Percentiles rank a stretch among this genome's conserved stretches.
These are phyloP conservation scores for Ceratocystis harringtonii DNA, from an alignment of 2,329 filamentous ascomycete species.

Conservation along the genomic window DNA sequence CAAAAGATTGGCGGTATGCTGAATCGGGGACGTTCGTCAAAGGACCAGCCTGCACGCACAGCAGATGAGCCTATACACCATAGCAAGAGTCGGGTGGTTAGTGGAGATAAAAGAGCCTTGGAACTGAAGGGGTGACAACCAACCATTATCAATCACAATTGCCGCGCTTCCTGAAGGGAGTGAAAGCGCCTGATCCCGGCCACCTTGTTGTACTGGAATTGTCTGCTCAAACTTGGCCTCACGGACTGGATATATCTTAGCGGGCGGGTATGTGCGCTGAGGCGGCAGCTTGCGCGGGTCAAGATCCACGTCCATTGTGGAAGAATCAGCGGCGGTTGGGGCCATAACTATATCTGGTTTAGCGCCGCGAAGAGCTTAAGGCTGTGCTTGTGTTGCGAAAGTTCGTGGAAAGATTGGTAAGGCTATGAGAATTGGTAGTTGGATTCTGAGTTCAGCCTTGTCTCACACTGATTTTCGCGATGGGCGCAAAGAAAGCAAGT, in stretches of 20 bases:
- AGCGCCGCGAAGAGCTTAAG: constrained; percentile 15
- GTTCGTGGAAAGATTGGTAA: not conserved
- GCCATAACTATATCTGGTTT: constrained; percentile 29
- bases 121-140: constrained; percentile 17
- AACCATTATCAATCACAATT: constrained; percentile 98
- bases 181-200: constrained; percentile 52
- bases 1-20: constrained; percentile 80
- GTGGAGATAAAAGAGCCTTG: not conserved
- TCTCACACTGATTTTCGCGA: constrained; percentile 12
- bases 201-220: constrained; percentile 43
- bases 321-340: constrained; percentile 35
- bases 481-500: constrained; percentile 11
- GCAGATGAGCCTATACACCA: constrained; percentile 56
- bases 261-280: constrained; percentile 35
- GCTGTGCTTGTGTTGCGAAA: not conserved
- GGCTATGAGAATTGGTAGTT: constrained; percentile 2
- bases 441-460: constrained; percentile 13
- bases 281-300: constrained; percentile 28
- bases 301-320: constrained; percentile 24
- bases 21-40: constrained; percentile 68
- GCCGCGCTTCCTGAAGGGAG: constrained; percentile 44
- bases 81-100: constrained; percentile 17
- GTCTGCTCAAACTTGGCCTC: constrained; percentile 46
- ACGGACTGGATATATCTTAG: constrained; percentile 44
- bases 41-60: constrained; percentile 90